Percentiles rank a stretch among this genome's conserved stretches.
Conservation (phyloP, 148 eudicot species). For the Pouteria glomerata region DNA sequence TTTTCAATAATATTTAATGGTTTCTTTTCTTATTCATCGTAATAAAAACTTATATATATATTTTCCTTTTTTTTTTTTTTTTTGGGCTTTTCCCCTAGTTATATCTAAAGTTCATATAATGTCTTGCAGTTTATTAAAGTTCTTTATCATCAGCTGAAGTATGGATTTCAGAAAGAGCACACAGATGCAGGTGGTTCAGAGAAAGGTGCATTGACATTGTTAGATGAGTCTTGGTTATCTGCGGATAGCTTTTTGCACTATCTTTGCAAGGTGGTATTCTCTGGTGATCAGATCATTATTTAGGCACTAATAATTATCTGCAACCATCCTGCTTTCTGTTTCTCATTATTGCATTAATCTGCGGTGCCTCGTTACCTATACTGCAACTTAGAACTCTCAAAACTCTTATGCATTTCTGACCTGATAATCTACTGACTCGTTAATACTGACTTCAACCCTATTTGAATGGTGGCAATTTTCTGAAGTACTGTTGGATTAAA, state of each 20-base stretch:
- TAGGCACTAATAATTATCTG: neutral
- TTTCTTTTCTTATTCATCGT: neutral
- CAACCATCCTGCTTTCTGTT: neutral
- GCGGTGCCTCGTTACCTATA: neutral
- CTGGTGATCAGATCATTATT: neutral
- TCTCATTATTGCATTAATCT: neutral
- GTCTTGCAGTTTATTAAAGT: slow-evolving; percentile 63
- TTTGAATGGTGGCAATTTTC: slow-evolving; percentile 2
- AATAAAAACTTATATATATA: too few species aligned
- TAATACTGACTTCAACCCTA: neutral
- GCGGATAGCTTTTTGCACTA: slow-evolving; percentile 78
- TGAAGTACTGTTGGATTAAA: neutral
- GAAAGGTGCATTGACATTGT: slow-evolving; percentile 43
- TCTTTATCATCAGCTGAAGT: slow-evolving; percentile 76
- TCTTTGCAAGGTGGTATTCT: slow-evolving; percentile 74
- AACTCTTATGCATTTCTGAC: neutral
- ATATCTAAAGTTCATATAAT: slow-evolving; percentile 5
- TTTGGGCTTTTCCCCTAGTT: neutral
- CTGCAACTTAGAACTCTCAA: neutral
- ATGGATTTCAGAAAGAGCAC: slow-evolving; percentile 65
- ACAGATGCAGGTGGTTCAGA: slow-evolving; percentile 25
- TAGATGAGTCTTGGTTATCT: slow-evolving; percentile 91
- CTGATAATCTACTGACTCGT: neutral
- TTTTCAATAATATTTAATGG: neutral
- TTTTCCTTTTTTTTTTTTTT: neutral